Conservation (phyloP, 164 flowering plant genomes). For the Annona squamosa region DNA sequence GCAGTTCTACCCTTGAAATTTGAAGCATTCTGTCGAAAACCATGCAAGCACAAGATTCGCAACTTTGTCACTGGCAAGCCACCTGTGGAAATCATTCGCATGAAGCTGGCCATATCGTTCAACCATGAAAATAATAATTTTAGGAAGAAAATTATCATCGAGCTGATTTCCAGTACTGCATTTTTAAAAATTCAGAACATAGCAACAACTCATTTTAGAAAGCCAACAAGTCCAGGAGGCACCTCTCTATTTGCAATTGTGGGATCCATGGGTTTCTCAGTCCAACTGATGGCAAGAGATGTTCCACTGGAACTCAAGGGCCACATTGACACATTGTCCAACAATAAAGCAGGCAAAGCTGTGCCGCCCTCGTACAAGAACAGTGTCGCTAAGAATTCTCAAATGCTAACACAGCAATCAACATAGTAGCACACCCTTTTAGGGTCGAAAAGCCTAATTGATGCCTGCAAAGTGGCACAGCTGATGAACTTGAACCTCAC, state of each 20-base stretch:
- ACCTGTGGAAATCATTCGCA: constrained; percentile 19
- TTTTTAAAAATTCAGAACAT: too few species aligned
- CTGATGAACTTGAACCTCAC: too few species aligned
- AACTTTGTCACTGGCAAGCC: constrained; percentile 43
- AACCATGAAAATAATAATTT: background rate
- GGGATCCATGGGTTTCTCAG: background rate
- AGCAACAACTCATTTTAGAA: background rate
- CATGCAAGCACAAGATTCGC: constrained; percentile 86
- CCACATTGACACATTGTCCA: background rate
- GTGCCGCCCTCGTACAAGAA: background rate
- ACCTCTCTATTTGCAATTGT: background rate
- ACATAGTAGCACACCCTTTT: too few species aligned
- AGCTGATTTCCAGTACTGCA: too few species aligned
- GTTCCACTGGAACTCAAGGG: background rate
- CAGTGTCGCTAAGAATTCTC: background rate
- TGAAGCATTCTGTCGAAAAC: constrained; percentile 94
- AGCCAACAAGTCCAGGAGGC: background rate
- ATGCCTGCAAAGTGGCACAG: too few species aligned
- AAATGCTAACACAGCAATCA: background rate
- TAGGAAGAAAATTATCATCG: too few species aligned
- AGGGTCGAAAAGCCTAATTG: too few species aligned
- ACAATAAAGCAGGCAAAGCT: background rate
- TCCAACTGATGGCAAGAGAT: too few species aligned
- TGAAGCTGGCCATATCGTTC: background rate
- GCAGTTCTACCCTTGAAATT: constrained; percentile 85